Base-by-base conservation (phyloP, 192 early-diverging fungal species). In the Backusella tuberculispora region DNA sequence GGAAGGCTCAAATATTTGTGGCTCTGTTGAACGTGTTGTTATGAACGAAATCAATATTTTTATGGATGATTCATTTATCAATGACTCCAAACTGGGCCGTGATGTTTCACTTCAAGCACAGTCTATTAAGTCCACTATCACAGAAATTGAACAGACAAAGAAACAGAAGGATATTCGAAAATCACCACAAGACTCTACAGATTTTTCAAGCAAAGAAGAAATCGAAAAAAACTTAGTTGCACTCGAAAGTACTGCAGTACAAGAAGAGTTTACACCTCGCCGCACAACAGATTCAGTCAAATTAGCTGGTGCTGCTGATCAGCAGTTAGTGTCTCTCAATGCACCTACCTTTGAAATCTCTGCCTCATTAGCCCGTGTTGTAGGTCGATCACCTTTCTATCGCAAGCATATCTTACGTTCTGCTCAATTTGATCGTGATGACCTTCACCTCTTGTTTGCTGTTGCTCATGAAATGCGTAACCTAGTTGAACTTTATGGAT, bases 381-480 rank as follows among this genome's bases (percentile, higher is more conserved):
- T 93, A 60, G 85, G 84, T 77, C 76, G 84, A 64, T 93, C 94
- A 40, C 93, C 96, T 41, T 99, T 97, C 88, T 97, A 89, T 78
- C 91, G 92, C 76, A 96, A 98, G 85, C 93, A 98, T 83, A 95
- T 99, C 42, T 83, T 98, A 41, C 90, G 89, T 66, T 95, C 96
- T 14, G 91, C 94, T 73, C 95, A 96, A 84, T 99, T 99, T 82
- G 86, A 88, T 69, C 90, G 98, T 68, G 89, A 95, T 64, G 97
- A 99, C 74, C 87, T 98, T 64, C 98, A 99, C 83, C 81, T 93
- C 43, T 83, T 99, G 46, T 99, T 99, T 85, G 93, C 95, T 21
- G 90, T 98, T 13, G 98, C 98, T 0, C 93, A 97, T 76, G 98
- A 99, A 84, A 96, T 99, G 95, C 91, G 95, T 76, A 95, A 90